Percentiles rank a stretch among this genome's conserved stretches.
Conservation (phyloP, 129 eudicot species). For the Apium graveolens region DNA sequence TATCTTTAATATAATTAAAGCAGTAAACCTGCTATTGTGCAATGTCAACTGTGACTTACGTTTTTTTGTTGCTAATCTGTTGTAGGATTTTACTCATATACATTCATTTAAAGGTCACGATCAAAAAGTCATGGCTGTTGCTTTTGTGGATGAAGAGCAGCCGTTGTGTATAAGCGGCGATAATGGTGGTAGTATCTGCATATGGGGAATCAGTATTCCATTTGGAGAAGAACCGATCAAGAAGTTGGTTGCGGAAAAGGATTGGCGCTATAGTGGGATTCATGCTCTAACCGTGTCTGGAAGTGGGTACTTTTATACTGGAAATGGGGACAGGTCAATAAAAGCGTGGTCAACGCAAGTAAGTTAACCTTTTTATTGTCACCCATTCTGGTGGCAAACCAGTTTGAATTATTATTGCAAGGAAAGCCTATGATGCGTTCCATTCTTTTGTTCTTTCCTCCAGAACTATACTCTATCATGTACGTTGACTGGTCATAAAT, state of each 20-base stretch:
- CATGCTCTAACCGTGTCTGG: constrained; percentile 70
- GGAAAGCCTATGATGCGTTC: not conserved
- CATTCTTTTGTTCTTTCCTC: constrained; percentile 10
- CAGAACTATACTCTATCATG: constrained; percentile 65
- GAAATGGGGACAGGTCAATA: constrained; percentile 76
- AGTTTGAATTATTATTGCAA: not conserved
- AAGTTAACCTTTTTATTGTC: constrained; percentile 13
- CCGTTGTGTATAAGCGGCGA: constrained; percentile 88
- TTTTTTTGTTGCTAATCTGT: constrained; percentile 9
- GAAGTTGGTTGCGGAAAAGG: constrained; percentile 56
- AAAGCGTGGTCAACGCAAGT: constrained; percentile 91
- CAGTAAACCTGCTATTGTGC: not conserved
- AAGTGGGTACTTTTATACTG: constrained; percentile 59
- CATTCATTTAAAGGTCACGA: constrained; percentile 78
- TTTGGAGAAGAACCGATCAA: constrained; percentile 43
- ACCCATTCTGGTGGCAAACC: not conserved
- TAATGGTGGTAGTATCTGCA: constrained; percentile 73
- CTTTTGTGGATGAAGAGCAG: constrained; percentile 46
- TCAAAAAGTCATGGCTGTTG: constrained; percentile 74
- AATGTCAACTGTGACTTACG: not conserved
- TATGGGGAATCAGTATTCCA: constrained; percentile 49
- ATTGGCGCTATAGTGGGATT: constrained; percentile 93
- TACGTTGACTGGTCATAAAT: constrained; percentile 78
- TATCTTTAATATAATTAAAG: not conserved
- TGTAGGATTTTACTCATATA: constrained; percentile 63